phyloP scores from a whole-genome alignment of 1,284 basidiomycete species.

The Trichosporon sp. region DNA sequence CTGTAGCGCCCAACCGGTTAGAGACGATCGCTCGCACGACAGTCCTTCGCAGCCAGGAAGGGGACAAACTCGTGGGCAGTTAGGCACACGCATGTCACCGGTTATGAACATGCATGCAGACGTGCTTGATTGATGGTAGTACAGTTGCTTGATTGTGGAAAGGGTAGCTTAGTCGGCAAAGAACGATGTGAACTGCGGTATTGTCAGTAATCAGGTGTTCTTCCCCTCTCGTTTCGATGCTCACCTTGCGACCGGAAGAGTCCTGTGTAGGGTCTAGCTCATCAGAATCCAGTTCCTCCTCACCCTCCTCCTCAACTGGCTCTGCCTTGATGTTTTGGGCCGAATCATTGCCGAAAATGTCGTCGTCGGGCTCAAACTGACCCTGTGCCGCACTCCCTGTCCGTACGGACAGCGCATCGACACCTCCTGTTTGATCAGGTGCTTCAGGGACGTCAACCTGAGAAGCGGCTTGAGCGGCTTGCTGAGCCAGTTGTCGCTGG shows the following conservation, averaged over 20 bases:
- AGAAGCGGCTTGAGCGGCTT: neutral
- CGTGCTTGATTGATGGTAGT: neutral
- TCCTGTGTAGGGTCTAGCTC: constrained; percentile 25
- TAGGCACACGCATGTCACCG: neutral
- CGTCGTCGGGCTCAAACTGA: constrained; percentile 19
- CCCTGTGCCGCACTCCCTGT: neutral
- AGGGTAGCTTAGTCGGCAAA: constrained; percentile 10
- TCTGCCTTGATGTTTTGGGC: neutral
- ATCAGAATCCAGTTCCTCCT: constrained; percentile 23
- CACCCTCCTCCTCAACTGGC: constrained; percentile 10
- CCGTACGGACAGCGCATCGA: neutral
- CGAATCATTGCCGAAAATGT: constrained; percentile 17
- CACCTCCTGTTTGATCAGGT: neutral
- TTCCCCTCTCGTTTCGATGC: neutral
- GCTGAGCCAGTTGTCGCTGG: constrained; percentile 18
- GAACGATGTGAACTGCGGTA: constrained; percentile 15
- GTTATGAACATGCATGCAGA: constrained; percentile 6
- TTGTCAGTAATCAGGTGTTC: neutral
- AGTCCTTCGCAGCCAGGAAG: neutral
- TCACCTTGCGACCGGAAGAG: constrained; percentile 27
- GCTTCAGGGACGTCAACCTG: neutral
- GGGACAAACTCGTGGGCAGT: neutral
- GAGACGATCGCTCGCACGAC: constrained; percentile 2
- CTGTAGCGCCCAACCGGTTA: neutral
- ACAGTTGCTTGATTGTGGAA: constrained; percentile 1